Percentiles rank a stretch among this genome's conserved stretches.
These are phyloP conservation scores for Pouteria glomerata DNA, from an alignment of 148 eudicot species.

Conservation along the genomic window DNA sequence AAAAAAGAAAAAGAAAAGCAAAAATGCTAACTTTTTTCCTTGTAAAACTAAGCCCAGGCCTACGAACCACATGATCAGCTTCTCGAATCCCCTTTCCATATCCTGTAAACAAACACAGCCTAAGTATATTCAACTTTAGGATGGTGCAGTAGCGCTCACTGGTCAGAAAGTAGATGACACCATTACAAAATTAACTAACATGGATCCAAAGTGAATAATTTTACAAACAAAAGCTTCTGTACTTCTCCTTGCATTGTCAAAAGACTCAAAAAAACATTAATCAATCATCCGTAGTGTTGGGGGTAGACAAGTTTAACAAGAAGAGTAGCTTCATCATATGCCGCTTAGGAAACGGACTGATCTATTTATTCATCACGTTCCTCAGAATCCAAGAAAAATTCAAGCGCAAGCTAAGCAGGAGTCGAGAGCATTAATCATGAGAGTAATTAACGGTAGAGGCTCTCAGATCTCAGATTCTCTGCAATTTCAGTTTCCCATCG, in stretches of 20 bases:
- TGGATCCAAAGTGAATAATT: no score
- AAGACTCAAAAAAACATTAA: no score
- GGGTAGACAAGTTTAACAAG: background rate
- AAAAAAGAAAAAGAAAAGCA: no score
- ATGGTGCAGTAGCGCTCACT: no score
- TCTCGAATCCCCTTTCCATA: no score
- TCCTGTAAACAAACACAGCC: no score
- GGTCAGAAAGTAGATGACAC: no score
- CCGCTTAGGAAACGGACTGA: background rate
- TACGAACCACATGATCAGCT: no score
- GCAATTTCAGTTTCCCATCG: constrained; percentile 99
- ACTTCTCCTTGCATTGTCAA: background rate
- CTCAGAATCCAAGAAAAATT: background rate
- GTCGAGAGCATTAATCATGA: background rate
- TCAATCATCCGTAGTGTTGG: background rate
- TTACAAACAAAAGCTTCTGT: background rate
- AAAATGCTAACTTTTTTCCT: no score
- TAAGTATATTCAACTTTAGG: no score
- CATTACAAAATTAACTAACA: no score
- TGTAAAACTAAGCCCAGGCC: no score
- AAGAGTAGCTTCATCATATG: background rate
- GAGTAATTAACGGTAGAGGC: constrained; percentile 72
- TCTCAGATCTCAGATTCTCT: constrained; percentile 91
- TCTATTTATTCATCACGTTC: constrained; percentile 11
- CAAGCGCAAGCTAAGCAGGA: background rate